Evolutionary conservation across 148 eudicot genomes (phyloP).

Genomic region (Vaccinium vitisidaea): DNA sequence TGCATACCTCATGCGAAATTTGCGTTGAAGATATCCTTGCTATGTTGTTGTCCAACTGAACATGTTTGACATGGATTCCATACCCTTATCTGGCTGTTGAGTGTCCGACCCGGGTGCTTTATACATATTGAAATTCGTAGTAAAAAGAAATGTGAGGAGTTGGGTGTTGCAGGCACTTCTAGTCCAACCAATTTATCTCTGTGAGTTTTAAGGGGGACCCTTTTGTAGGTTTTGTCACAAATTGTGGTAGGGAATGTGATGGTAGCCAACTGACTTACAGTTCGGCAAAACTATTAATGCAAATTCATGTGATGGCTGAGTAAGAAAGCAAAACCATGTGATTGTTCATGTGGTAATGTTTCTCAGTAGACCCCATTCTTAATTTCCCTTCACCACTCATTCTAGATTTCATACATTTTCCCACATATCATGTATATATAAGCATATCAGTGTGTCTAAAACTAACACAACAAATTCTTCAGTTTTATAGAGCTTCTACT

Average conservation of each 20-base stretch:
- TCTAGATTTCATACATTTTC: neutral
- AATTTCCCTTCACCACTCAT: neutral
- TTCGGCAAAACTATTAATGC: neutral
- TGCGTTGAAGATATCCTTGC: neutral
- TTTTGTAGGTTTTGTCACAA: neutral
- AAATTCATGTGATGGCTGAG: neutral
- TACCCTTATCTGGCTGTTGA: neutral
- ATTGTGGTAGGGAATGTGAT: slow-evolving; percentile 4
- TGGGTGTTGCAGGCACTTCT: neutral
- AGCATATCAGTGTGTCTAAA: neutral
- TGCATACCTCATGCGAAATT: neutral
- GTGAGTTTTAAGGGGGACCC: neutral
- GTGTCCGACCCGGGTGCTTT: neutral
- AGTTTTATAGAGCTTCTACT: neutral
- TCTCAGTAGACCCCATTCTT: neutral
- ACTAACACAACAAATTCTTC: neutral
- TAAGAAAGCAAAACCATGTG: slow-evolving; percentile 4
- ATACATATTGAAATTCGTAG: neutral
- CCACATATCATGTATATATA: neutral
- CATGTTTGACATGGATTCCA: neutral
- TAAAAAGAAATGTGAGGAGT: neutral
- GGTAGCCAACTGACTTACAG: neutral
- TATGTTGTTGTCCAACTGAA: too few relatives aligned
- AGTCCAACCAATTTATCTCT: neutral
- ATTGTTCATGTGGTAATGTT: slow-evolving; percentile 1